Conservation (phyloP, 768 basidiomycete species). For the Panus rudis region DNA sequence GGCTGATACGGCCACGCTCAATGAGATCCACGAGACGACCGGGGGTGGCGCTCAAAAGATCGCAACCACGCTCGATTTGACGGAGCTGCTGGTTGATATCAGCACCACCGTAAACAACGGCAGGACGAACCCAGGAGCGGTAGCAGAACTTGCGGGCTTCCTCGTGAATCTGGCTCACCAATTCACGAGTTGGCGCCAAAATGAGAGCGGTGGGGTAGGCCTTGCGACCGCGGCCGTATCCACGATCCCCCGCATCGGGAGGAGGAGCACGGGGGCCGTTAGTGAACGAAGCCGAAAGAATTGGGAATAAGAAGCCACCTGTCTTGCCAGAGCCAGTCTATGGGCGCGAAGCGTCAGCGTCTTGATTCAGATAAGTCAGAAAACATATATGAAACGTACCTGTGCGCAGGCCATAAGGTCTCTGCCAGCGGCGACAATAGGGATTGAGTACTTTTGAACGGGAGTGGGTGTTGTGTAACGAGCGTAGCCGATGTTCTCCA, state of each 20-base stretch:
- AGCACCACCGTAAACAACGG: slow-evolving; percentile 98
- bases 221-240: slow-evolving; percentile 71
- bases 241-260: slow-evolving; percentile 34
- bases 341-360: slow-evolving; percentile 15
- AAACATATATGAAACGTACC: slow-evolving; percentile 34
- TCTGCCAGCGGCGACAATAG: slow-evolving; percentile 86
- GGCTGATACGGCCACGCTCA: slow-evolving; percentile 93
- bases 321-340: slow-evolving; percentile 99
- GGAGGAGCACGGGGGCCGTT: slow-evolving; percentile 75
- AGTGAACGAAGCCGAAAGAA: slow-evolving; percentile 87
- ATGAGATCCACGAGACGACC: slow-evolving; percentile 98
- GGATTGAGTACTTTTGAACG: slow-evolving; percentile 99
- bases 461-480: slow-evolving; percentile 95
- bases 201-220: slow-evolving; percentile 97
- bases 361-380: slow-evolving; percentile 8
- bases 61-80: slow-evolving; percentile 92
- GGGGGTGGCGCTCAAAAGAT: slow-evolving; percentile 93
- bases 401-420: slow-evolving; percentile 96
- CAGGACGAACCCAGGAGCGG: slow-evolving; percentile 98
- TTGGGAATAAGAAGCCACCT: slow-evolving; percentile 98
- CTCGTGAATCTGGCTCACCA: slow-evolving; percentile 98
- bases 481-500: slow-evolving; percentile 92
- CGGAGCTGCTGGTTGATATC: slow-evolving; percentile 96
- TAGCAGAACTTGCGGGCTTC: slow-evolving; percentile 99
- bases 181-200: slow-evolving; percentile 95